Evolutionary conservation across 2,329 filamentous ascomycete genomes (phyloP).

Genomic region (Talaromyces verruculosus): DNA sequence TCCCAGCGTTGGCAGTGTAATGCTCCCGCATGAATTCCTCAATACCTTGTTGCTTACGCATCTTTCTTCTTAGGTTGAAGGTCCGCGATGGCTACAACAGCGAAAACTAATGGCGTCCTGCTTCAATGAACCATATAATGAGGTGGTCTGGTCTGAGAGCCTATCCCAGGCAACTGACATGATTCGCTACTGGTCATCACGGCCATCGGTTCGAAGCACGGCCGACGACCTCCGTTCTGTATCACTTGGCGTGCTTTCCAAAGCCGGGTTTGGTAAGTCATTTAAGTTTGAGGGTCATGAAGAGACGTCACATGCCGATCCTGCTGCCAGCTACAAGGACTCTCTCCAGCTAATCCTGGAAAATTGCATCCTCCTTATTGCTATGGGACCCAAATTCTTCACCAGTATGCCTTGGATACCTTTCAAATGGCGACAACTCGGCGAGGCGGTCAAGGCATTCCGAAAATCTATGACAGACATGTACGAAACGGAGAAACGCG

Average conservation of each 20-base stretch:
- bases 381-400: conserved; percentile 4
- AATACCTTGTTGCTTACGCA: neutral
- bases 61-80: conserved; percentile 2
- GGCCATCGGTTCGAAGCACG: neutral
- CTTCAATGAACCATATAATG: conserved; percentile 11
- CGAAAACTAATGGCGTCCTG: conserved; percentile 10
- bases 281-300: conserved; percentile 8
- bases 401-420: conserved; percentile 1
- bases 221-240: neutral
- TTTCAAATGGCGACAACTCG: conserved; percentile 8
- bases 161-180: conserved; percentile 1
- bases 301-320: neutral
- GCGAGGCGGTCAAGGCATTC: conserved; percentile 8
- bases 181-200: conserved; percentile 6
- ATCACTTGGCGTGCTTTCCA: conserved; percentile 3
- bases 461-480: conserved; percentile 8
- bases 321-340: conserved; percentile 7
- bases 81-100: conserved; percentile 1
- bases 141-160: conserved; percentile 1
- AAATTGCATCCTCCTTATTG: conserved; percentile 9
- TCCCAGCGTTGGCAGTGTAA: conserved; percentile 4
- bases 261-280: neutral
- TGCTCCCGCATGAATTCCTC: neutral
- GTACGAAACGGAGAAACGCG: conserved; percentile 6
- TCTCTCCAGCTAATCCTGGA: neutral